Conservation (phyloP, 805 yeast species). For the Saturnispora sekii region DNA sequence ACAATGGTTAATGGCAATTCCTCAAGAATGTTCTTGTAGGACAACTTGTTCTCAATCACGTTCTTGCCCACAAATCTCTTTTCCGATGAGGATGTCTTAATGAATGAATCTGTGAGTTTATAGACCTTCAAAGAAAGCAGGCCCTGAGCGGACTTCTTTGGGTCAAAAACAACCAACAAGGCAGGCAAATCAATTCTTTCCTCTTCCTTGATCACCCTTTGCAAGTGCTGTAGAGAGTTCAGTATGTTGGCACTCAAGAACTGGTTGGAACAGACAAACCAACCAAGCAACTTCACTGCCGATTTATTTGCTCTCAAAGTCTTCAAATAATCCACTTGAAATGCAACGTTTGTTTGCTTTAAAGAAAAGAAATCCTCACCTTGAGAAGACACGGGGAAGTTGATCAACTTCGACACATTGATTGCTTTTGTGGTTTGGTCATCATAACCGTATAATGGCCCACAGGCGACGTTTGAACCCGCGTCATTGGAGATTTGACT, state of each 20-base stretch:
- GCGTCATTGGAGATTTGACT: conserved; percentile 58
- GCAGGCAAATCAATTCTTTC: conserved; percentile 31
- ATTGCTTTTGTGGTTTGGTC: conserved; percentile 33
- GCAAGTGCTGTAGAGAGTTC: conserved; percentile 61
- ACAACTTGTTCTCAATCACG: conserved; percentile 48
- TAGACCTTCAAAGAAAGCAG: conserved; percentile 56
- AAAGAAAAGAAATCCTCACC: conserved; percentile 46
- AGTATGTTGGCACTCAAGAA: conserved; percentile 56
- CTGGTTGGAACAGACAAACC: conserved; percentile 64
- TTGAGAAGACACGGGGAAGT: conserved; percentile 12
- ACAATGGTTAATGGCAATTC: conserved; percentile 59
- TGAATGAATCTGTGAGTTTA: conserved; percentile 54
- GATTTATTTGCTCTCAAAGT: conserved; percentile 52
- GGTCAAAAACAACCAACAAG: conserved; percentile 53
- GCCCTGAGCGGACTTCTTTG: conserved; percentile 56
- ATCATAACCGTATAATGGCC: conserved; percentile 70
- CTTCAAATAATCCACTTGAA: conserved; percentile 57
- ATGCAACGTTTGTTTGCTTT: conserved; percentile 48
- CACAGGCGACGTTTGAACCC: conserved; percentile 53
- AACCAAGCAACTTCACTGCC: conserved; percentile 68
- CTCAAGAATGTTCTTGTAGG: conserved; percentile 56
- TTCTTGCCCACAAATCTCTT: conserved; percentile 59
- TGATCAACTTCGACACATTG: conserved; percentile 38
- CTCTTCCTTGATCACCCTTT: conserved; percentile 25
- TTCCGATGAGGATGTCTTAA: conserved; percentile 38